Conservation (phyloP, 352 stramenopile species). For the Pythium rishiriense region DNA sequence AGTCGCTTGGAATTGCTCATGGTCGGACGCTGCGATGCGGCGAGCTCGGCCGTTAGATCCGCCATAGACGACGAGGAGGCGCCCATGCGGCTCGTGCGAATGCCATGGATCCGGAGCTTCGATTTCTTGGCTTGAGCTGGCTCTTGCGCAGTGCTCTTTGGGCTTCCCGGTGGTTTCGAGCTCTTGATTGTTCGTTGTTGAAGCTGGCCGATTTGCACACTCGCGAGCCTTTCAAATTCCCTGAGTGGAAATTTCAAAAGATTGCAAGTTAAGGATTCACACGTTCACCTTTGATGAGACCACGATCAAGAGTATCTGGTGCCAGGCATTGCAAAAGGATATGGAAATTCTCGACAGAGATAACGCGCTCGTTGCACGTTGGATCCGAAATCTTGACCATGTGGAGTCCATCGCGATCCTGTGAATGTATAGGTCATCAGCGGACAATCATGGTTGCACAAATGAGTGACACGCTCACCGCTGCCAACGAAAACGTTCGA, state of each 20-base stretch:
- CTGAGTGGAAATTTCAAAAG: slow-evolving; percentile 38
- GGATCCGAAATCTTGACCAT: slow-evolving; percentile 63
- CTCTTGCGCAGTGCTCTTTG: background rate
- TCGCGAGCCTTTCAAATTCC: slow-evolving; percentile 73
- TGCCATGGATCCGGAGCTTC: slow-evolving; percentile 27
- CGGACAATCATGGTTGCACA: background rate
- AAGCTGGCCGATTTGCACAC: slow-evolving; percentile 54
- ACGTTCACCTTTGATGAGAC: background rate
- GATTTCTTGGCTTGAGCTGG: slow-evolving; percentile 12
- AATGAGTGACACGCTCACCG: slow-evolving; percentile 33
- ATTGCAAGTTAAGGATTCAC: slow-evolving; percentile 41
- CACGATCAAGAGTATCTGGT: background rate
- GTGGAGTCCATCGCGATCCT: slow-evolving; percentile 71
- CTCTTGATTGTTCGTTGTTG: slow-evolving; percentile 17
- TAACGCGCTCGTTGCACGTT: slow-evolving; percentile 39
- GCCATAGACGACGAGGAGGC: slow-evolving; percentile 2
- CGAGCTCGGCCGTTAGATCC: slow-evolving; percentile 6
- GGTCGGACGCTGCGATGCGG: background rate
- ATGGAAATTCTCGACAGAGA: slow-evolving; percentile 78
- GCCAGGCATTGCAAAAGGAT: slow-evolving; percentile 37
- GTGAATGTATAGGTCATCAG: too few relatives aligned
- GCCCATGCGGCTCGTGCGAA: slow-evolving; percentile 25
- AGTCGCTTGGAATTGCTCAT: slow-evolving; percentile 20
- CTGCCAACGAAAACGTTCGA: slow-evolving; percentile 47
- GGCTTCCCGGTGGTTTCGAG: background rate